Percentiles rank a stretch among this genome's conserved stretches.
These are phyloP conservation scores for Alternaria dauci DNA, from an alignment of 2,329 filamentous ascomycete genomes.

Conservation along the genomic window DNA sequence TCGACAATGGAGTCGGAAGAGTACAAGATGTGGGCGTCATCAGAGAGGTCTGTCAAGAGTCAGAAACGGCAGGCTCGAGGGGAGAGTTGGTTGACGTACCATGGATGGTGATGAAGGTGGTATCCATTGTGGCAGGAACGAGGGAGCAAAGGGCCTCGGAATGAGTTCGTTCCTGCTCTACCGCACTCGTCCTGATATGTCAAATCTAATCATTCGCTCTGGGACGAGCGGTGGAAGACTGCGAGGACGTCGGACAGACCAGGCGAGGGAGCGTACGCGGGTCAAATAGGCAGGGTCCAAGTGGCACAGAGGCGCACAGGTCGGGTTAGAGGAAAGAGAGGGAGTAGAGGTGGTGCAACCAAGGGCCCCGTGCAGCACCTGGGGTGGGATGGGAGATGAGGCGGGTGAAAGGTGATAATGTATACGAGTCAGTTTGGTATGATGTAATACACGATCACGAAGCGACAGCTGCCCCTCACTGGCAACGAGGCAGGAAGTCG, in stretches of 20 bases:
- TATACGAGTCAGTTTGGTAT: slow-evolving; percentile 14
- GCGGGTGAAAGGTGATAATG: slow-evolving; percentile 1
- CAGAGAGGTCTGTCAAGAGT: slow-evolving; percentile 68
- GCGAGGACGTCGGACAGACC: slow-evolving; percentile 10
- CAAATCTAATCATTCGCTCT: slow-evolving; percentile 52
- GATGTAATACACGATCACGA: slow-evolving; percentile 13
- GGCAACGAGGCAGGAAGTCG: neutral
- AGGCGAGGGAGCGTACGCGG: slow-evolving; percentile 21
- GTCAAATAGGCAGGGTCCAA: slow-evolving; percentile 33
- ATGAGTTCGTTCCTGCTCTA: slow-evolving; percentile 19
- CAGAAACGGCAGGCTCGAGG: slow-evolving; percentile 16
- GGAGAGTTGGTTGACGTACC: slow-evolving; percentile 61
- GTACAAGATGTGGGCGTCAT: slow-evolving; percentile 81
- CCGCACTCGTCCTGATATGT: slow-evolving; percentile 36
- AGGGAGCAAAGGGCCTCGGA: neutral
- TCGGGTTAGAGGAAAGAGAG: slow-evolving; percentile 25
- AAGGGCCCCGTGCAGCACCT: slow-evolving; percentile 20
- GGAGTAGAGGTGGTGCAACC: slow-evolving; percentile 20
- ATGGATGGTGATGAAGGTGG: slow-evolving; percentile 91
- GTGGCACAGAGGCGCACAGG: slow-evolving; percentile 33
- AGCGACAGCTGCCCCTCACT: slow-evolving; percentile 2
- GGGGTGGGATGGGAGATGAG: slow-evolving; percentile 8
- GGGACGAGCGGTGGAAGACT: slow-evolving; percentile 40
- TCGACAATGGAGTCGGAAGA: slow-evolving; percentile 84
- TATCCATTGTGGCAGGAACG: slow-evolving; percentile 62